phyloP scores from a whole-genome alignment of 306 rosid genomes.

The Dicorynia guianensis region DNA sequence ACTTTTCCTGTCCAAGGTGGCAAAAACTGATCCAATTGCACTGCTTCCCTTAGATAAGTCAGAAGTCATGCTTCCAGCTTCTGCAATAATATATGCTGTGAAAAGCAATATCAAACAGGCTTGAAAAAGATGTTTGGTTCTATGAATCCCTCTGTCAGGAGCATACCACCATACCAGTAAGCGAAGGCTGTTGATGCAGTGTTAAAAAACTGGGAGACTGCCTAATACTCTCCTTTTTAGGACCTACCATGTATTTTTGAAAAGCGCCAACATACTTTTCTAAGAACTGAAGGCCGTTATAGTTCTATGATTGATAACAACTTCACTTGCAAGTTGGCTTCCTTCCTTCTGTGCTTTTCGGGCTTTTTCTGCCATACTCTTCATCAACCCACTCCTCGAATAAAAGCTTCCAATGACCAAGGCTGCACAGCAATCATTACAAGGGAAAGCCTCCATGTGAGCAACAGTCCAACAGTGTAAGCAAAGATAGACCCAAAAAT shows the following conservation, averaged over 20 bases:
- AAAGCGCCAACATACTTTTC: constrained; percentile 74
- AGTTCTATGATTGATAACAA: constrained; percentile 83
- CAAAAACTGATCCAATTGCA: constrained; percentile 77
- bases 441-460: constrained; percentile 84
- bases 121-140: constrained; percentile 75
- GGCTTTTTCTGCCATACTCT: constrained; percentile 71
- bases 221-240: constrained; percentile 73
- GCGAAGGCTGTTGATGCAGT: constrained; percentile 86
- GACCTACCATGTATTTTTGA: constrained; percentile 68
- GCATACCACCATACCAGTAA: constrained; percentile 89
- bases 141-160: constrained; percentile 50
- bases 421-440: constrained; percentile 95
- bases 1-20: constrained; percentile 72
- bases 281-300: constrained; percentile 86
- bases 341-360: constrained; percentile 83
- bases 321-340: constrained; percentile 91
- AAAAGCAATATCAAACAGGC: constrained; percentile 79
- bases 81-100: constrained; percentile 86
- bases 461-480: constrained; percentile 68
- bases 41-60: constrained; percentile 83
- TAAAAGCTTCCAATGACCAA: constrained; percentile 90
- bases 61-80: constrained; percentile 94
- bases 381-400: constrained; percentile 79
- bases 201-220: constrained; percentile 86
- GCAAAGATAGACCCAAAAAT: constrained; percentile 75